Evolutionary conservation across 805 yeast species (phyloP).

Genomic region (Yarrowia bubula): DNA sequence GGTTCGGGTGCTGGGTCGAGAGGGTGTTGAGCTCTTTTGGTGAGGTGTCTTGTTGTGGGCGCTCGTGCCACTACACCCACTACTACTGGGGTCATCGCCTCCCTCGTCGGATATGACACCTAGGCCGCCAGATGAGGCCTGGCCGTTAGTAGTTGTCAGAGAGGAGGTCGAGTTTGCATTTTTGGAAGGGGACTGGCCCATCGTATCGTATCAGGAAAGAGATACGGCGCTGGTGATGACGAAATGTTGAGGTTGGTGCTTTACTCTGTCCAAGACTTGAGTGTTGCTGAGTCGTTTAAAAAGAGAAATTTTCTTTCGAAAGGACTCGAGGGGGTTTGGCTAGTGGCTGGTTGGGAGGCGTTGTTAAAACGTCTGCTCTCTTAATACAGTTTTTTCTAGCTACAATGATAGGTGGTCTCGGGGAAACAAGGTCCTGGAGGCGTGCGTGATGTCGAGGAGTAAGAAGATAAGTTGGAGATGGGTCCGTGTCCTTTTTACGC

Average conservation of each 20-base stretch:
- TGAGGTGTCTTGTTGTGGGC: slow-evolving; percentile 25
- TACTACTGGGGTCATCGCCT: slow-evolving; percentile 31
- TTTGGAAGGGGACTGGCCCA: slow-evolving; percentile 28
- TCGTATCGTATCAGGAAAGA: slow-evolving; percentile 27
- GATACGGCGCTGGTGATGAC: slow-evolving; percentile 27
- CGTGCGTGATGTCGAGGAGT: slow-evolving; percentile 14
- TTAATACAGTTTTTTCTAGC: slow-evolving; percentile 25
- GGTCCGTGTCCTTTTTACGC: slow-evolving; percentile 24
- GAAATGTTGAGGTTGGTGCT: slow-evolving; percentile 23
- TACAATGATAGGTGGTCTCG: slow-evolving; percentile 25
- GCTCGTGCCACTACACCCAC: slow-evolving; percentile 32
- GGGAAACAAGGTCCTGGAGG: slow-evolving; percentile 22
- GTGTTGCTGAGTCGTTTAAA: slow-evolving; percentile 17
- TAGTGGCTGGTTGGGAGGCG: slow-evolving; percentile 26
- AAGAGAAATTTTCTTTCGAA: slow-evolving; percentile 6
- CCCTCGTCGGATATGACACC: slow-evolving; percentile 35
- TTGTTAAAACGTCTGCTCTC: slow-evolving; percentile 24
- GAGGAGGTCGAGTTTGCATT: slow-evolving; percentile 27
- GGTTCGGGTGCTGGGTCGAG: neutral
- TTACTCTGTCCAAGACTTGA: slow-evolving; percentile 22
- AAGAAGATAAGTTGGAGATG: neutral
- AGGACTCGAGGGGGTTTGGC: slow-evolving; percentile 18
- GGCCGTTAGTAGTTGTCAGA: slow-evolving; percentile 28
- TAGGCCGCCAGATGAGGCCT: slow-evolving; percentile 22
- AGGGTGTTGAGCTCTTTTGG: neutral